phyloP scores from a whole-genome alignment of 306 rosid species.

The Sphenostylis stenocarpa region DNA sequence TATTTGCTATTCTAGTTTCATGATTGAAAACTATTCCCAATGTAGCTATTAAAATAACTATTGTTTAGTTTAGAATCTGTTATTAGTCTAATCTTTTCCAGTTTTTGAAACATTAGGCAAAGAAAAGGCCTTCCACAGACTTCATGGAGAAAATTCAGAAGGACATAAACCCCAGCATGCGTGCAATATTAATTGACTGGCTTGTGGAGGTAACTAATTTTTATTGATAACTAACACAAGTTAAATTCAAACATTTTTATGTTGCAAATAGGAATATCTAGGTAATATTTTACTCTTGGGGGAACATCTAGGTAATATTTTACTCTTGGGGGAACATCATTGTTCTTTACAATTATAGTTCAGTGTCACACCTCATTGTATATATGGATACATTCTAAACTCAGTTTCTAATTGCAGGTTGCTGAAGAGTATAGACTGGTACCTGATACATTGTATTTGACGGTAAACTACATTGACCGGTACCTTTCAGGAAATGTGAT shows the following conservation, averaged over 20 bases:
- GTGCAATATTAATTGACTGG: conserved; percentile 88
- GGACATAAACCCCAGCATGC: conserved; percentile 86
- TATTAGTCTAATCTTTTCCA: neutral
- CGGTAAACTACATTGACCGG: conserved; percentile 88
- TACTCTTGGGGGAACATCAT: neutral
- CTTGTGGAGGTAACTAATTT: conserved; percentile 81
- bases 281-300: neutral
- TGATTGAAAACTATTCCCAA: neutral
- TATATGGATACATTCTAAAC: conserved; percentile 20
- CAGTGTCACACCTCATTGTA: neutral
- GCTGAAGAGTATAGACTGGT: conserved; percentile 96
- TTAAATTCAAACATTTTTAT: neutral
- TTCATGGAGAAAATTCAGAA: conserved; percentile 89
- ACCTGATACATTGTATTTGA: conserved; percentile 93
- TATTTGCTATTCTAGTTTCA: neutral
- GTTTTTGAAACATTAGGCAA: conserved; percentile 49
- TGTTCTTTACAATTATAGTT: neutral
- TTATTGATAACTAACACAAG: neutral
- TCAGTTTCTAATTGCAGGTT: conserved; percentile 54
- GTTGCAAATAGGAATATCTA: neutral
- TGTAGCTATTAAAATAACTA: neutral
- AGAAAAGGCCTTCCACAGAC: conserved; percentile 87
- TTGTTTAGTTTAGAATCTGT: neutral
- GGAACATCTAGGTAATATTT: neutral
- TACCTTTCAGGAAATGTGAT: conserved; percentile 88